These are phyloP conservation scores for Neocatenulostroma microsporum DNA, from an alignment of 2,329 filamentous ascomycete genomes.

Conservation along the genomic window DNA sequence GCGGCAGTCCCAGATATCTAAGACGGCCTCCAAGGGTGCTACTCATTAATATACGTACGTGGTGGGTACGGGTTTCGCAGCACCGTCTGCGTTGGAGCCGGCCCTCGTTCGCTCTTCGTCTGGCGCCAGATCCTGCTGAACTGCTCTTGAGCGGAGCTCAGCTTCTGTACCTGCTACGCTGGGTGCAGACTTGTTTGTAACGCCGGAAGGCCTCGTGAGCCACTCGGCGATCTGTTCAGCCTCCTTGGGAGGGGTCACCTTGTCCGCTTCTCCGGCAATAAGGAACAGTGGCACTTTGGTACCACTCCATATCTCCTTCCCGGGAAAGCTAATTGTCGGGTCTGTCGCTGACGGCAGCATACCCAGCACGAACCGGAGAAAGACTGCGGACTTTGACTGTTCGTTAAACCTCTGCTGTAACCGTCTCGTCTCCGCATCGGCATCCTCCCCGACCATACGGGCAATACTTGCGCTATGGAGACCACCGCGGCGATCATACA, in stretches of 20 bases:
- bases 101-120: no score
- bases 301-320: conserved; percentile 61
- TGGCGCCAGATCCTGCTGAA: no score
- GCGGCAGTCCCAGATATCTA: no score
- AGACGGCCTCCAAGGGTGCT: no score
- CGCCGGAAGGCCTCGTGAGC: conserved; percentile 16
- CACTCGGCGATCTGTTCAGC: conserved; percentile 57
- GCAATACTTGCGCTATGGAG: conserved; percentile 67
- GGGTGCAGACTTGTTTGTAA: background rate
- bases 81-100: no score
- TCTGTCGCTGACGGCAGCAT: conserved; percentile 36
- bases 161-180: background rate
- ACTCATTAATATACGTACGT: no score
- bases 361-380: conserved; percentile 72
- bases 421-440: conserved; percentile 57
- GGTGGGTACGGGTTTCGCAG: background rate
- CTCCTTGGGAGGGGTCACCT: conserved; percentile 64
- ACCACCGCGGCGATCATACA: conserved; percentile 73
- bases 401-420: conserved; percentile 69
- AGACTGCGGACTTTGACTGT: conserved; percentile 75
- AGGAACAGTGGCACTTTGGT: conserved; percentile 69
- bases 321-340: conserved; percentile 50
- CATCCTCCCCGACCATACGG: conserved; percentile 63
- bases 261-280: conserved; percentile 68
- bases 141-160: no score